These are phyloP conservation scores for Jatropha curcas DNA, from an alignment of 345 rosid genomes.

Conservation along the genomic window DNA sequence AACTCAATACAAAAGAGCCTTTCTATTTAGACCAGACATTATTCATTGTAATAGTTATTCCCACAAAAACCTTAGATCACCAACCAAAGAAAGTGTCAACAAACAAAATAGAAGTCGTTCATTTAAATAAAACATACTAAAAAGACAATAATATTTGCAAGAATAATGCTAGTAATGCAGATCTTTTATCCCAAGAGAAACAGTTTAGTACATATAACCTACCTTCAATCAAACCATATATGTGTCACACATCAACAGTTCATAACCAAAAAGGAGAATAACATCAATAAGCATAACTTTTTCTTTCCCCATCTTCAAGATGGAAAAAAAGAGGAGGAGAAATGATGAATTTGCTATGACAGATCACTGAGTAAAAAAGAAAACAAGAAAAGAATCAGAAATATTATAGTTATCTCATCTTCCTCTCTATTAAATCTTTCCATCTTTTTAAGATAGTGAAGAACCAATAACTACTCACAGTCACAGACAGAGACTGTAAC, in stretches of 20 bases:
- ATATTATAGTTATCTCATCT: too few species aligned
- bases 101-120: not conserved
- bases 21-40: too few species aligned
- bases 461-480: too few species aligned
- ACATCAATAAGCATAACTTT: conserved; percentile 84
- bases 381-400: too few species aligned
- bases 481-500: too few species aligned
- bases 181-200: too few species aligned
- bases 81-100: not conserved
- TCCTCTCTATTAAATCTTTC: too few species aligned
- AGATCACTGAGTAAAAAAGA: too few species aligned
- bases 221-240: conserved; percentile 99
- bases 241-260: conserved; percentile 94
- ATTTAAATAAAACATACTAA: not conserved
- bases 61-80: not conserved
- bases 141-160: not conserved
- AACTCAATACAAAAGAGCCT: too few species aligned
- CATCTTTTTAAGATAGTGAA: too few species aligned
- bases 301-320: conserved; percentile 99
- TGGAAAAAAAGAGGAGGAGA: too few species aligned
- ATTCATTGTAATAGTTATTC: not conserved
- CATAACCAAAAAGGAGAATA: conserved; percentile 83
- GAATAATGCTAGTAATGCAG: not conserved
- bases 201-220: not conserved
- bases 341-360: too few species aligned